Conservation (phyloP, 2,329 filamentous ascomycete genomes). For the Pseudogymnoascus sp. region DNA sequence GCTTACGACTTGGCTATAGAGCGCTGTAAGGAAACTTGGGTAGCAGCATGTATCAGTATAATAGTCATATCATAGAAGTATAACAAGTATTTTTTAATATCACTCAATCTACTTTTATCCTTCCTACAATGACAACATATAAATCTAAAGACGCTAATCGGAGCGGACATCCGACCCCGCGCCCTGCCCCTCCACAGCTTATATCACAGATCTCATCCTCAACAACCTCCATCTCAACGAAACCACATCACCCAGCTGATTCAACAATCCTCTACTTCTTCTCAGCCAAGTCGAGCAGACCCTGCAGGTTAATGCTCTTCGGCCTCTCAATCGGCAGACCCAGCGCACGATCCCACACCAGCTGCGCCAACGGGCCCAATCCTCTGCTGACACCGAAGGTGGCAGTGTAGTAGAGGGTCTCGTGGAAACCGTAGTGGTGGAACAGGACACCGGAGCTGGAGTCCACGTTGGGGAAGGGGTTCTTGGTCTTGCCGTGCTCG, state of each 20-base stretch:
- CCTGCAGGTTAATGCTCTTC: slow-evolving; percentile 92
- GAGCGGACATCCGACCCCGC: background rate
- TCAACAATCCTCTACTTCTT: slow-evolving; percentile 27
- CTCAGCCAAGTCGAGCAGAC: slow-evolving; percentile 63
- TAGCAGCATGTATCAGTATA: background rate
- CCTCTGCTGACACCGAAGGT: slow-evolving; percentile 62
- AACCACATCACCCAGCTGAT: background rate
- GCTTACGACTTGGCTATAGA: background rate
- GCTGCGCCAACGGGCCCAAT: slow-evolving; percentile 82
- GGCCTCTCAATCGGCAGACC: slow-evolving; percentile 94
- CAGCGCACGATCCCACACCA: slow-evolving; percentile 92
- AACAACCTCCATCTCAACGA: background rate
- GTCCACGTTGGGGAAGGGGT: slow-evolving; percentile 96
- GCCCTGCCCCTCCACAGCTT: background rate
- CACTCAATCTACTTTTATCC: background rate
- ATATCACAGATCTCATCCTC: background rate
- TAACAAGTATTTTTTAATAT: background rate
- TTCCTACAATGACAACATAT: background rate
- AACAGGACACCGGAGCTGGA: slow-evolving; percentile 89
- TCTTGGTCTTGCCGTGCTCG: slow-evolving; percentile 97
- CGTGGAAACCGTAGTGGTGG: slow-evolving; percentile 95
- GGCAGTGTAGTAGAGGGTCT: slow-evolving; percentile 88
- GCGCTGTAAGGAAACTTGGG: background rate
- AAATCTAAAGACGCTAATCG: background rate
- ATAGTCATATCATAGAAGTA: background rate